A percentile compares a stretch with the other conserved stretches of the same genome.
Conservation (phyloP, 2,329 filamentous ascomycete genomes). For the Pseudopithomyces maydicus region DNA sequence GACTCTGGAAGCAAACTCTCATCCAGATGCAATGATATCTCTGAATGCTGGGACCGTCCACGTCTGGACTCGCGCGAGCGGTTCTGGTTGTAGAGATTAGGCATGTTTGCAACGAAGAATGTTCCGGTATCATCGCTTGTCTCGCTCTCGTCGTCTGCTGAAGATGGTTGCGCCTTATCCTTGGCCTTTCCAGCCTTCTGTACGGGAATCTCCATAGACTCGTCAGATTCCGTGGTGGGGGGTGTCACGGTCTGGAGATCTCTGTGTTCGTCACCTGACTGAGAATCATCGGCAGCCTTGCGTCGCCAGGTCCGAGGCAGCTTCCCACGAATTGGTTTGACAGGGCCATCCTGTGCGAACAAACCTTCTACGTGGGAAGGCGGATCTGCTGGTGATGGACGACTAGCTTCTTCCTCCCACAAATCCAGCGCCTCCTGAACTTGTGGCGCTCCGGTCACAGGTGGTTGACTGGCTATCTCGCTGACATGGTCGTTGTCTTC, state of each 20-base stretch:
- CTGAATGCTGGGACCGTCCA: slow-evolving; percentile 31
- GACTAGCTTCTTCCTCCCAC: slow-evolving; percentile 56
- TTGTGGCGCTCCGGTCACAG: background rate
- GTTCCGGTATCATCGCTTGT: slow-evolving; percentile 43
- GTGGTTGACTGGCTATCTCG: background rate
- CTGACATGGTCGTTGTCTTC: slow-evolving; percentile 24
- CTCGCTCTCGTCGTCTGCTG: slow-evolving; percentile 26
- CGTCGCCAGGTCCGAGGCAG: slow-evolving; percentile 50
- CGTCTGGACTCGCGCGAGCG: slow-evolving; percentile 25
- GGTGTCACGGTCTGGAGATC: slow-evolving; percentile 17
- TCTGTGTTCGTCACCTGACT: slow-evolving; percentile 46
- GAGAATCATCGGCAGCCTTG: slow-evolving; percentile 44
- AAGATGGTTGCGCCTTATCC: slow-evolving; percentile 13
- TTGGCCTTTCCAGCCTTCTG: slow-evolving; percentile 20
- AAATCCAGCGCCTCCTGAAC: slow-evolving; percentile 39
- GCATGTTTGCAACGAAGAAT: slow-evolving; percentile 43
- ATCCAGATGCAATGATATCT: slow-evolving; percentile 37
- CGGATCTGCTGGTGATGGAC: slow-evolving; percentile 28
- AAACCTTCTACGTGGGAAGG: slow-evolving; percentile 37
- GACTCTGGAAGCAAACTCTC: slow-evolving; percentile 39
- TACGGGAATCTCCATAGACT: slow-evolving; percentile 4
- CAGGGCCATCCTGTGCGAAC: slow-evolving; percentile 34
- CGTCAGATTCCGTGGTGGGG: slow-evolving; percentile 8
- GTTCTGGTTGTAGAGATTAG: slow-evolving; percentile 30
- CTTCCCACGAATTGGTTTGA: slow-evolving; percentile 45